Conservation (phyloP, 2,329 filamentous ascomycete genomes). For the Metarhizium humberi region DNA sequence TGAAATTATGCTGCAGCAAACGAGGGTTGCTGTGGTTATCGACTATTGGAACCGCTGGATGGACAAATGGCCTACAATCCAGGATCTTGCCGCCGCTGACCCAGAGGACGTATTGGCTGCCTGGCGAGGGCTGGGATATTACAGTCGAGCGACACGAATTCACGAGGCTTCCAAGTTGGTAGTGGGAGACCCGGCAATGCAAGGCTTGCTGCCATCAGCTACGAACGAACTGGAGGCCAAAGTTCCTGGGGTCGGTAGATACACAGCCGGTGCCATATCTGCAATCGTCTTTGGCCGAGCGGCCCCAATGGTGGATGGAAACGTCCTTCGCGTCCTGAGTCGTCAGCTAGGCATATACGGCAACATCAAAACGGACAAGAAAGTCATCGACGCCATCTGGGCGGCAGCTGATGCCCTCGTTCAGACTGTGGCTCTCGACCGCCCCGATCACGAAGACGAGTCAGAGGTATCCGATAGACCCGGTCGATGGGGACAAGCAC, state of each 20-base stretch:
- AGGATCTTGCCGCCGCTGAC: constrained; percentile 41
- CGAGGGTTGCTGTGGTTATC: constrained; percentile 51
- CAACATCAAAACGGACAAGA: constrained; percentile 47
- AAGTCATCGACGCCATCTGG: constrained; percentile 45
- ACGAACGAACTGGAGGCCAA: constrained; percentile 36
- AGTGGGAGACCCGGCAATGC: constrained; percentile 28
- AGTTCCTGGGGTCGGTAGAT: constrained; percentile 51
- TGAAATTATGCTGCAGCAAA: constrained; percentile 60
- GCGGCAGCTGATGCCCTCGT: constrained; percentile 47
- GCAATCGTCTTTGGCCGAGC: constrained; percentile 53
- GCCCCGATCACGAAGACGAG: constrained; percentile 10
- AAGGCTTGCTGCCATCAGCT: constrained; percentile 39
- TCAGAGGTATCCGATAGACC: constrained; percentile 32
- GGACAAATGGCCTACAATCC: constrained; percentile 48
- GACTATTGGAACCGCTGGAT: constrained; percentile 57
- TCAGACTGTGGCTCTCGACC: constrained; percentile 36
- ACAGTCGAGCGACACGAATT: constrained; percentile 52
- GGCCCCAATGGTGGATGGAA: constrained; percentile 54
- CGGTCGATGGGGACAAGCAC: constrained; percentile 52
- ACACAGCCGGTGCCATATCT: constrained; percentile 53
- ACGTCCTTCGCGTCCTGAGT: constrained; percentile 51
- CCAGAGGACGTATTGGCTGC: constrained; percentile 47
- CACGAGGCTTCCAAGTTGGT: constrained; percentile 47
- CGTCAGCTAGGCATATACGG: constrained; percentile 48
- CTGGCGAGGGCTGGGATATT: constrained; percentile 56